A percentile compares a stretch with the other conserved stretches of the same genome.
phyloP scores from a whole-genome alignment of 2,329 filamentous ascomycete genomes.

The Xylariaceae sp. region DNA sequence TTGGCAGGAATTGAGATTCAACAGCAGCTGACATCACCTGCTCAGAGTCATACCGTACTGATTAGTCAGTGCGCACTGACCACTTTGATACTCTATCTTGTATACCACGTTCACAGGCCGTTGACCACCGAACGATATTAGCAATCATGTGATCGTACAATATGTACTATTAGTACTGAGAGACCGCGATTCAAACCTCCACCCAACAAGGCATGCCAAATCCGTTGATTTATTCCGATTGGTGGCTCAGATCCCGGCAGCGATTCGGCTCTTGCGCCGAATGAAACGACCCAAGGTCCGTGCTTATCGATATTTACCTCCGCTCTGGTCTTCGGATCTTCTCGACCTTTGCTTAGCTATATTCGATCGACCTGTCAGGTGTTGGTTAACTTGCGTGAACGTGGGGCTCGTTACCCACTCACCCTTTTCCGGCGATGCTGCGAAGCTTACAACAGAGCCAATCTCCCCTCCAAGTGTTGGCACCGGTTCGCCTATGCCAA shows the following conservation, averaged over 20 bases:
- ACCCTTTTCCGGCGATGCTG: neutral
- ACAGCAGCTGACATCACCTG: neutral
- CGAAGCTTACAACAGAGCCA: neutral
- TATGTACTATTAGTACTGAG: too few relatives aligned
- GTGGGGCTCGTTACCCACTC: too few relatives aligned
- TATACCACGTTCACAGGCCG: neutral
- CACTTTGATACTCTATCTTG: neutral
- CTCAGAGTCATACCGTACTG: neutral
- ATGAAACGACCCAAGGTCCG: conserved; percentile 13
- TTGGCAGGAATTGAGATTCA: neutral
- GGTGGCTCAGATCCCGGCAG: conserved; percentile 1
- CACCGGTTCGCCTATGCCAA: neutral
- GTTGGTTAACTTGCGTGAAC: neutral
- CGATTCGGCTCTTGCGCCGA: conserved; percentile 4
- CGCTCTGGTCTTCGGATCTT: conserved; percentile 6
- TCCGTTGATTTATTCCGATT: neutral
- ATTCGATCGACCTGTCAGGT: neutral
- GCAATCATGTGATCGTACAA: neutral
- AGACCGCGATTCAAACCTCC: too few relatives aligned
- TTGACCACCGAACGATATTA: neutral
- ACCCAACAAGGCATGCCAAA: too few relatives aligned
- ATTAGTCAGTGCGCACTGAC: neutral
- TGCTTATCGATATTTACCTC: conserved; percentile 3
- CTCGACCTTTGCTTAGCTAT: neutral
- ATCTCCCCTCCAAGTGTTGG: neutral